These are phyloP conservation scores for Penicillium hesseltinei DNA, from an alignment of 2,329 filamentous ascomycete species.

Conservation along the genomic window DNA sequence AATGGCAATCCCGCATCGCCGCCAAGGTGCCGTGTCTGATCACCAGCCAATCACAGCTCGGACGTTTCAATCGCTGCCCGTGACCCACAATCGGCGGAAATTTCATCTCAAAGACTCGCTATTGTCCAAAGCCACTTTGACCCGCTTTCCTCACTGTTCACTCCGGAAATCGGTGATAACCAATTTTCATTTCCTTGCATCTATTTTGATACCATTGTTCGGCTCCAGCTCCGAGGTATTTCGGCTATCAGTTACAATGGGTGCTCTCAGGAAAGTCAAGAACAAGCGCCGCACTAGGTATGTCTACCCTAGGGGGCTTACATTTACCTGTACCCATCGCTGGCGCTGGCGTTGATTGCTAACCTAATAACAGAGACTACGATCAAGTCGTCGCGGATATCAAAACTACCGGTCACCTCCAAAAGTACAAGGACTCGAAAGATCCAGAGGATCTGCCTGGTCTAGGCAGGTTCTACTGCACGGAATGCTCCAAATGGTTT, in stretches of 20 bases:
- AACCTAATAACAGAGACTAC: conserved; percentile 65
- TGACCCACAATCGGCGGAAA: conserved; percentile 29
- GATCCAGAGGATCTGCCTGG: conserved; percentile 82
- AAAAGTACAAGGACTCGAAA: conserved; percentile 74
- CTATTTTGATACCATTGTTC: conserved; percentile 14
- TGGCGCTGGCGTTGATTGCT: conserved; percentile 5
- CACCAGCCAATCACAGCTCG: conserved; percentile 28
- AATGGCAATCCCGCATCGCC: conserved; percentile 27
- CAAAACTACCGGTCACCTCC: conserved; percentile 72
- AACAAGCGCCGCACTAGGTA: conserved; percentile 70
- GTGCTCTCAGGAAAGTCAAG: conserved; percentile 65
- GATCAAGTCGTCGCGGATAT: conserved; percentile 90
- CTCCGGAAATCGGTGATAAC: conserved; percentile 40
- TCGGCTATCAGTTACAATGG: conserved; percentile 54
- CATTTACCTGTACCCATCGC: not conserved
- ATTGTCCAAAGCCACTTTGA: conserved; percentile 14
- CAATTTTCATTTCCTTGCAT: conserved; percentile 22
- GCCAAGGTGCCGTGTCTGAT: conserved; percentile 13
- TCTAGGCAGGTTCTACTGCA: conserved; percentile 81
- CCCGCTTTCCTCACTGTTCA: conserved; percentile 30
- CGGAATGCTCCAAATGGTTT: conserved; percentile 95
- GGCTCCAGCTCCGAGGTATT: conserved; percentile 16
- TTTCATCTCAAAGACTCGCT: conserved; percentile 22
- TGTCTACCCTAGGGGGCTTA: conserved; percentile 11
- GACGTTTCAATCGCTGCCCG: conserved; percentile 26